Percentiles rank a stretch among this genome's conserved stretches.
phyloP scores from a whole-genome alignment of 2,329 filamentous ascomycete genomes.

The Penicillium psychrosexuale region DNA sequence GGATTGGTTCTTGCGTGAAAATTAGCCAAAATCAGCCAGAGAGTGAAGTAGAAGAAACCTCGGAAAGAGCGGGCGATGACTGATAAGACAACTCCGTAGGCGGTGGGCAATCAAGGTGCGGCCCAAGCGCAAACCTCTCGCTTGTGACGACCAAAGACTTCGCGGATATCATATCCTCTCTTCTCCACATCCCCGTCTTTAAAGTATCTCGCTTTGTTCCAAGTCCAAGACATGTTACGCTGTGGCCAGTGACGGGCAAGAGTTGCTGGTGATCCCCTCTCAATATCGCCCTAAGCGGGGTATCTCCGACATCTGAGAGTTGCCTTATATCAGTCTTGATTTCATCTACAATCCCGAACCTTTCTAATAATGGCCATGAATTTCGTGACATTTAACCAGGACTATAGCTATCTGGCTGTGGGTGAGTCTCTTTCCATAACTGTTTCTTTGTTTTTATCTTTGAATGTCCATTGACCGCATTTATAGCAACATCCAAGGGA shows the following conservation, averaged over 20 bases:
- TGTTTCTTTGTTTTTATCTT: constrained; percentile 1
- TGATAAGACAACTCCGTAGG: constrained; percentile 17
- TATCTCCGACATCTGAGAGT: constrained; percentile 16
- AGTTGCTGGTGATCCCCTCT: constrained; percentile 13
- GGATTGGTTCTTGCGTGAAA: background rate
- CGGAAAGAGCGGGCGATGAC: background rate
- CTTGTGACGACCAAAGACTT: constrained; percentile 27
- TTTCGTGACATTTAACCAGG: constrained; percentile 98
- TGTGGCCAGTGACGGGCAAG: constrained; percentile 21
- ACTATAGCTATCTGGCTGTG: constrained; percentile 94
- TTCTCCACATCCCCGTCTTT: background rate
- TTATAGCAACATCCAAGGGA: constrained; percentile 78
- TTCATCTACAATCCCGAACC: background rate
- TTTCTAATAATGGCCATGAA: constrained; percentile 70
- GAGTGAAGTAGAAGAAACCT: constrained; percentile 5
- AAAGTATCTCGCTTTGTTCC: background rate
- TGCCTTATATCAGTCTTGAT: constrained; percentile 13
- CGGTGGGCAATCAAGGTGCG: constrained; percentile 37
- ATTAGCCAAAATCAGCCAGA: background rate
- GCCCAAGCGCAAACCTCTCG: constrained; percentile 36
- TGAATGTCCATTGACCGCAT: constrained; percentile 15
- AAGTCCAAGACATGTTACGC: constrained; percentile 14
- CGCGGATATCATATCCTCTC: constrained; percentile 10
- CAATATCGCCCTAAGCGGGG: constrained; percentile 18
- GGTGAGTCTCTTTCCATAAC: constrained; percentile 53